Evolutionary conservation across 352 stramenopile species (phyloP), one percentile per base, ranked within the genome.

Genomic region (Phytophthora tentaculata): DNA sequence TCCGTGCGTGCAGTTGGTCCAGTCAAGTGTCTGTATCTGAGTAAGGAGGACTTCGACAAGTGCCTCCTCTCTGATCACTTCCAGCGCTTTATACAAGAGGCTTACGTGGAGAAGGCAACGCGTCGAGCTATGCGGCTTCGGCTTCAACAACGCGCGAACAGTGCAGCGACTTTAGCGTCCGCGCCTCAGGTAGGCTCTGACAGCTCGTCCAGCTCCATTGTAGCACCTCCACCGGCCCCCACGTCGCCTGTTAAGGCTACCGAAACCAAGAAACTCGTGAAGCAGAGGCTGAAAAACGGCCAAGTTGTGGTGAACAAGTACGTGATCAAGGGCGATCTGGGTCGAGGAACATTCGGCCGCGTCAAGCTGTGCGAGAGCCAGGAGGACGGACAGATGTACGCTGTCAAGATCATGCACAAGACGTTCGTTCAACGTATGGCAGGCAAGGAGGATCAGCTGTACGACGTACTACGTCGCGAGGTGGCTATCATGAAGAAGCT

Each of bases 401-500:
- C 88, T 1, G 87, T 96, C 56, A 96, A 96, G 74, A 96, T 96
- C 69, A 92, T 96, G 84, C 85, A 94, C 68, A 93, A 92, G 76
- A 95, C 85, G 48, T 96, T 96, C 51, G 84, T 95, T n/a, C 87
- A 94, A 65, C 88, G 87, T 47, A 94, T 96, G 84, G 84, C 86
- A 20, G 85, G 83, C 24, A 94, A 94, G 50, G 88, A 96, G 60
- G 88, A 96, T 60, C 87, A 91, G 61, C 64, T 95, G 6, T 88
- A 95, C 54, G 88, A 94, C 50, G 88, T 90, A 22, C 51, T 96
- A 57, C 84, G 87, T 9, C 83, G 90, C 22, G 96, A 98, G 73
- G 96, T 98, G 22, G 93, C 92, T 10, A 98, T 98, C 63, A 98
- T 98, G 96, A 98, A 98, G 76, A 98, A 97, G 61, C 79, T 98